Percentiles rank a stretch among this genome's conserved stretches.
Evolutionary conservation across 345 rosid species (phyloP).

Genomic region (Eucalyptus regnans): DNA sequence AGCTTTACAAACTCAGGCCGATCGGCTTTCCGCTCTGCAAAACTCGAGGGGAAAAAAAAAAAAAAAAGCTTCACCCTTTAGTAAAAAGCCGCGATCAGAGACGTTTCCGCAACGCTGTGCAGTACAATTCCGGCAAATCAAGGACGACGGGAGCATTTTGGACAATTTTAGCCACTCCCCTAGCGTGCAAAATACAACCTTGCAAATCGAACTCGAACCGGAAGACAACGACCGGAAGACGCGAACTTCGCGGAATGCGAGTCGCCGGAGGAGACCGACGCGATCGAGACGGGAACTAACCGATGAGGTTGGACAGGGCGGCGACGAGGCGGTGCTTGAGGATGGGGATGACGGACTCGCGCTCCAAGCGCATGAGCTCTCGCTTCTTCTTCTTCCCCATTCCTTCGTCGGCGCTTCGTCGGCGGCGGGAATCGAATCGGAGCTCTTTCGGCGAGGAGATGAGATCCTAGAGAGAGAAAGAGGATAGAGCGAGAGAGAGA

Average conservation of each 20-base stretch:
- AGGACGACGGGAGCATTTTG: not conserved
- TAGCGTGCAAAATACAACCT: not conserved
- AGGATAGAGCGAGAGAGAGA: not conserved
- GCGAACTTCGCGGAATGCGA: not conserved
- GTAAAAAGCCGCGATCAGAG: not conserved
- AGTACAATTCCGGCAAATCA: not conserved
- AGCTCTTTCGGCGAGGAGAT: not conserved
- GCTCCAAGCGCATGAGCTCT: slow-evolving; percentile 47
- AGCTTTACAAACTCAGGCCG: slow-evolving; percentile 43
- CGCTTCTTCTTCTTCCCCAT: slow-evolving; percentile 39
- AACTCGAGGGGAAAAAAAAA: not conserved
- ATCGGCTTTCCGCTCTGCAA: slow-evolving; percentile 18
- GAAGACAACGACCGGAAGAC: not conserved
- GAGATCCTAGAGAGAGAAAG: not conserved
- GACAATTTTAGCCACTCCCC: not conserved
- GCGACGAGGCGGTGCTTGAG: slow-evolving; percentile 43
- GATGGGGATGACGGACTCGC: slow-evolving; percentile 68
- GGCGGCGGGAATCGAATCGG: not conserved
- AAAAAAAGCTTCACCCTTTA: not conserved
- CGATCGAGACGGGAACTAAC: not conserved
- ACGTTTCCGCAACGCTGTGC: not conserved
- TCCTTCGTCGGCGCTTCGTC: not conserved
- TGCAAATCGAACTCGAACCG: not conserved
- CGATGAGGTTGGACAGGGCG: slow-evolving; percentile 33
- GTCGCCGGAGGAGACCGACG: not conserved